Evolutionary conservation across 2,329 filamentous ascomycete species (phyloP).

Genomic region (Metarhizium brunneum): DNA sequence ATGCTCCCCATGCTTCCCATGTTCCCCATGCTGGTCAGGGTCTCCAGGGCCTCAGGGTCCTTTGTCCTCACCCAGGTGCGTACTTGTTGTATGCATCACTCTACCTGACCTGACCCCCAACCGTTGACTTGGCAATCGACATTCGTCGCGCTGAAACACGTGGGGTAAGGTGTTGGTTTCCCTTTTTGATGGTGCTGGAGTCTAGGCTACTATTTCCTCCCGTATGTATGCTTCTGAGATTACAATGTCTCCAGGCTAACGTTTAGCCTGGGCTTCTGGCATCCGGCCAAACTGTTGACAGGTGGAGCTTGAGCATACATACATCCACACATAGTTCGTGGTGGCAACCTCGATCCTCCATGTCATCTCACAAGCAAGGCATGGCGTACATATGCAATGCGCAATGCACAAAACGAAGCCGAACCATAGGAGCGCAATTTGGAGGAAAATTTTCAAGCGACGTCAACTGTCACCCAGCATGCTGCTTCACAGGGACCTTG

Average conservation of each 20-base stretch:
- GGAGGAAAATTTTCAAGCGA: background rate
- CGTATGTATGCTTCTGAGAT: background rate
- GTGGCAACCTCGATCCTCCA: background rate
- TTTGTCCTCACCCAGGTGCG: background rate
- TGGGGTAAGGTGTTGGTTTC: constrained; percentile 2
- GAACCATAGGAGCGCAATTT: background rate
- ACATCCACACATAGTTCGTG: background rate
- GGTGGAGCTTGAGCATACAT: background rate
- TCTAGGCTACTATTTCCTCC: background rate
- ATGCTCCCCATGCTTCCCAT: background rate
- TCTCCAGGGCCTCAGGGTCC: background rate
- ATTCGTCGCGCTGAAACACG: constrained; percentile 15
- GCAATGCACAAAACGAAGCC: background rate
- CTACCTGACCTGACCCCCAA: background rate
- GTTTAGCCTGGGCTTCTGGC: background rate
- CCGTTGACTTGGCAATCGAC: constrained; percentile 16
- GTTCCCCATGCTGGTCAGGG: no score
- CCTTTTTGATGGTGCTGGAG: background rate
- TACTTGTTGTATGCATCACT: background rate
- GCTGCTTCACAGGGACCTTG: background rate
- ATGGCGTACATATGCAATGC: background rate
- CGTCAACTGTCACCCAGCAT: background rate
- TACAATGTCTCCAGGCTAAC: background rate
- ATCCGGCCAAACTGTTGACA: background rate
- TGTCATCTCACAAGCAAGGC: background rate